Evolutionary conservation across 306 rosid species (phyloP).

Genomic region (Gastrolobium villosum): DNA sequence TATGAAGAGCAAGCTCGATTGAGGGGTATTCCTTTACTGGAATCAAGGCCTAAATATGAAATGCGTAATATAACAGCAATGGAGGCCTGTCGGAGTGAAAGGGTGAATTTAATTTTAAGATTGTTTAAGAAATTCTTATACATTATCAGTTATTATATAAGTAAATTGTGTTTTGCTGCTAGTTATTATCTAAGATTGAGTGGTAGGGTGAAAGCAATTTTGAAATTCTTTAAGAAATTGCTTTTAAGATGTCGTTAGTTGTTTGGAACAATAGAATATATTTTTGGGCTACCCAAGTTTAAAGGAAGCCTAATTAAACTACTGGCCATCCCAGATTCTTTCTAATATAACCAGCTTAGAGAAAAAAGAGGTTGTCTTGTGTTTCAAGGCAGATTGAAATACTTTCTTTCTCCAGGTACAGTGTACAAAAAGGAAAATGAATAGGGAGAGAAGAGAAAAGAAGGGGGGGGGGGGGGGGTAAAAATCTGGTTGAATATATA

Average conservation of each 20-base stretch:
- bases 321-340: constrained; percentile 26
- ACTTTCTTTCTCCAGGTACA: neutral
- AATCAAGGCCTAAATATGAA: constrained; percentile 93
- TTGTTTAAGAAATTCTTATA: constrained; percentile 28
- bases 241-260: constrained; percentile 20
- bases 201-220: constrained; percentile 54
- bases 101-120: constrained; percentile 63
- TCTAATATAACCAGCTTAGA: constrained; percentile 31
- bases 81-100: constrained; percentile 84
- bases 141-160: constrained; percentile 32
- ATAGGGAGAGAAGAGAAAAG: neutral
- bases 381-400: constrained; percentile 31
- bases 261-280: constrained; percentile 24
- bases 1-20: constrained; percentile 92
- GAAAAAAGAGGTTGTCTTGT: constrained; percentile 19
- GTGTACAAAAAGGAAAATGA: constrained; percentile 24
- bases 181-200: constrained; percentile 51
- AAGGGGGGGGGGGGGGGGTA: constrained; percentile 14
- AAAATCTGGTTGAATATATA: neutral
- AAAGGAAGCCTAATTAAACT: constrained; percentile 39
- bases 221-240: constrained; percentile 5
- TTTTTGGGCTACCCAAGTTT: constrained; percentile 31
- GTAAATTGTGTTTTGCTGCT: constrained; percentile 27
- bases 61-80: constrained; percentile 95
- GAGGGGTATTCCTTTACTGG: constrained; percentile 88